Evolutionary conservation across 495 filamentous ascomycete genomes (phyloP).

Genomic region (Pyronema domesticum): DNA sequence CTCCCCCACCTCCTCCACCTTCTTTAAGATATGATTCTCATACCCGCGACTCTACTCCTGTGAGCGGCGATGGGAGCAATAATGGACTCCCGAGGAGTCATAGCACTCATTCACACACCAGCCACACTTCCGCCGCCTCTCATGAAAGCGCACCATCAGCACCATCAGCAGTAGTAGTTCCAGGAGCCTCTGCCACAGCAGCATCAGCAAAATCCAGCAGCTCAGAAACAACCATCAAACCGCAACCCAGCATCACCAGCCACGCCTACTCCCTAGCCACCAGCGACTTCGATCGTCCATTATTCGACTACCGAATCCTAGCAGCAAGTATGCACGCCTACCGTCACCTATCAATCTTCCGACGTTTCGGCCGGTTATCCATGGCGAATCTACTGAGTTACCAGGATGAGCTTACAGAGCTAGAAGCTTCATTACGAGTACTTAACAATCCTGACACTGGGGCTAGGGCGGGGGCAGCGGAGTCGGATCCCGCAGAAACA

Average conservation of each 20-base stretch:
- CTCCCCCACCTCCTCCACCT: too few relatives aligned
- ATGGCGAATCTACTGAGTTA: conserved; percentile 18
- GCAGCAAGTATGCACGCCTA: conserved; percentile 20
- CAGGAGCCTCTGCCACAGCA: too few relatives aligned
- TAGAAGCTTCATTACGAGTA: conserved; percentile 9
- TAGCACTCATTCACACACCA: too few relatives aligned
- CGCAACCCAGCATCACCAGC: background rate
- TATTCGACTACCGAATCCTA: conserved; percentile 18
- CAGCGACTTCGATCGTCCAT: conserved; percentile 12
- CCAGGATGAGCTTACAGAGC: conserved; percentile 14
- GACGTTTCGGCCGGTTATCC: conserved; percentile 18
- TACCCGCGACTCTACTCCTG: too few relatives aligned
- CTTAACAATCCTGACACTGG: conserved; percentile 5
- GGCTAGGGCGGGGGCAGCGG: background rate
- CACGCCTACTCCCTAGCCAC: conserved; percentile 15
- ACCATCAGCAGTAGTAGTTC: too few relatives aligned
- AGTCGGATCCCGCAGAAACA: background rate
- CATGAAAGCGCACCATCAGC: too few relatives aligned
- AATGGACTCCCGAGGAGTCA: too few relatives aligned
- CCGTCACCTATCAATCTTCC: conserved; percentile 19
- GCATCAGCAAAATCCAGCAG: too few relatives aligned
- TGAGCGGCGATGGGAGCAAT: too few relatives aligned
- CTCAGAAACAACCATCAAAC: background rate
- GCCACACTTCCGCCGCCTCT: too few relatives aligned
- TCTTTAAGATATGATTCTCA: too few relatives aligned